phyloP scores from a whole-genome alignment of 2,329 filamentous ascomycete genomes.

The Fusarium sp. region DNA sequence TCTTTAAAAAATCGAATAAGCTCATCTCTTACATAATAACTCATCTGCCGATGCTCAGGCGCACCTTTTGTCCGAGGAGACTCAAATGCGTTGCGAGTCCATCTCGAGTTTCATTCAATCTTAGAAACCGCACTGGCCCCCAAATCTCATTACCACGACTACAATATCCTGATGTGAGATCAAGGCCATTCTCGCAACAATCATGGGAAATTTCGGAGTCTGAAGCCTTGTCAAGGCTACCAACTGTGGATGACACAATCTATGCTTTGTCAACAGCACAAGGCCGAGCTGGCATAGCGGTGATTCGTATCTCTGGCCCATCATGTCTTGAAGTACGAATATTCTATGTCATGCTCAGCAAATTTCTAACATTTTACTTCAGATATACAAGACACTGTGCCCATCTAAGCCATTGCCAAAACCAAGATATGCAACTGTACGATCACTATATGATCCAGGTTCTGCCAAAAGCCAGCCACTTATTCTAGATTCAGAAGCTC shows the following conservation, averaged over 20 bases:
- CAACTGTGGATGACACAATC: conserved; percentile 71
- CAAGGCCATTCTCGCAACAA: conserved; percentile 25
- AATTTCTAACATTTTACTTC: conserved; percentile 6
- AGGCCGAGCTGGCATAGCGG: conserved; percentile 89
- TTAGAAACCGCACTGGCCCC: background rate
- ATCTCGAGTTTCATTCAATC: conserved; percentile 1
- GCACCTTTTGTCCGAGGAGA: conserved; percentile 36
- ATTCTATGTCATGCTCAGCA: background rate
- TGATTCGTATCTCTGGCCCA: conserved; percentile 87
- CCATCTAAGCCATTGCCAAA: conserved; percentile 58
- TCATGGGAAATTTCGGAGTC: conserved; percentile 14
- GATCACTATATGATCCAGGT: conserved; percentile 73
- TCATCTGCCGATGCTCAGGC: conserved; percentile 43
- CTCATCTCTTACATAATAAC: background rate
- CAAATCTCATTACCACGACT: background rate
- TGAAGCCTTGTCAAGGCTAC: conserved; percentile 22
- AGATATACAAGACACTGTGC: conserved; percentile 66
- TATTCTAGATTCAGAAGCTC: conserved; percentile 80
- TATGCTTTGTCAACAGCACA: conserved; percentile 91
- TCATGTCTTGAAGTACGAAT: conserved; percentile 72
- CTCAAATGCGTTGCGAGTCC: conserved; percentile 28
- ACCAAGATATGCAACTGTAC: conserved; percentile 73
- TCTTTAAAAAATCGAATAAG: background rate
- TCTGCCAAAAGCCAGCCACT: conserved; percentile 49
- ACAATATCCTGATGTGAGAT: background rate